Conservation (phyloP, 116 monocot species). For the Iris pallida region DNA sequence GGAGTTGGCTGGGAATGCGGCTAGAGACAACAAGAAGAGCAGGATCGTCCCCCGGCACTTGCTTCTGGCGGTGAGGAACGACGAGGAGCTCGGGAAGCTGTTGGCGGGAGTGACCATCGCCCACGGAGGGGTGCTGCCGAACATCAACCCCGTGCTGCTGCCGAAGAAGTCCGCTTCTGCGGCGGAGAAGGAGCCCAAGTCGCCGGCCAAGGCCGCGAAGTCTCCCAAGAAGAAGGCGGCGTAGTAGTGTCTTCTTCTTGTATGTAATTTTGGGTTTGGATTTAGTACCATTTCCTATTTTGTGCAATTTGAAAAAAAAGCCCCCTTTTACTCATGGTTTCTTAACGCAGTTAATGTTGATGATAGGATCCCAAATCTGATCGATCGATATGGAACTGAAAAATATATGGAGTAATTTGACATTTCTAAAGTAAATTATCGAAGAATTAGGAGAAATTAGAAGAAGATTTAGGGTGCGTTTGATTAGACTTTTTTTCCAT, state of each 20-base stretch:
- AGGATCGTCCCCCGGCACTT: conserved; percentile 18
- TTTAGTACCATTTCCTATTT: too few species aligned
- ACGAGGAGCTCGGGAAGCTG: conserved; percentile 11
- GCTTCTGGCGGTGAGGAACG: conserved; percentile 15
- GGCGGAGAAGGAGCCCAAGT: conserved; percentile 1
- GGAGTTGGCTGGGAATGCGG: conserved; percentile 19
- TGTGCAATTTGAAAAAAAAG: too few species aligned
- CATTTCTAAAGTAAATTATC: too few species aligned
- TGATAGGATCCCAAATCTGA: too few species aligned
- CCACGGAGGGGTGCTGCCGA: conserved; percentile 6
- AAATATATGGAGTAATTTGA: too few species aligned
- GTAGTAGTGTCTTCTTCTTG: neutral
- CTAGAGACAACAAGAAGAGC: conserved; percentile 16
- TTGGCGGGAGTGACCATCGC: conserved; percentile 6
- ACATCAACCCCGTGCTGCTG: conserved; percentile 13
- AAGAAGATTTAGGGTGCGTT: too few species aligned
- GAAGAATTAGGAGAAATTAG: too few species aligned
- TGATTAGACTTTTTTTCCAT: too few species aligned
- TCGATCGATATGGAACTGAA: too few species aligned
- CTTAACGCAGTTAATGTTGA: too few species aligned
- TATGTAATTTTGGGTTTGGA: neutral
- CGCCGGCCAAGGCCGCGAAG: conserved; percentile 3
- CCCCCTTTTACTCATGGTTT: too few species aligned
- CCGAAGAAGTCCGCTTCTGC: neutral
- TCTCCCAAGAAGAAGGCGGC: neutral